Base-by-base conservation (phyloP, 2,329 filamentous ascomycete genomes). In the Amauroascus verrucosus region DNA sequence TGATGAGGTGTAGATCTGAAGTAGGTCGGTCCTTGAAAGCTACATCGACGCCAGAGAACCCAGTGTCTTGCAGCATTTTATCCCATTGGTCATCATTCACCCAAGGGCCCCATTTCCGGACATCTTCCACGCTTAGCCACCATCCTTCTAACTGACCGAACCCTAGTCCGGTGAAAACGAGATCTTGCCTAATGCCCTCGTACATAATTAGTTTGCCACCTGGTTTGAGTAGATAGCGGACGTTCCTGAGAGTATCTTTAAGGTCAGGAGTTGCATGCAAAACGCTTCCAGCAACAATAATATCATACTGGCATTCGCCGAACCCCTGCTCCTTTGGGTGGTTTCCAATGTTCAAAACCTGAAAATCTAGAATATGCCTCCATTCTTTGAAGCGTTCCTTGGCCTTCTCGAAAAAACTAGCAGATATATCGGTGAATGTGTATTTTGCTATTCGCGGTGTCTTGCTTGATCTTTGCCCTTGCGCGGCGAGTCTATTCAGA, bases 131-230 rank as follows among this genome's bases (percentile, higher is more conserved):
- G 11, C 58, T 54, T 4, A 60, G 50, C 64, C 63, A 65, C 62
- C 62, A 65, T 2, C 59, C 61, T 41, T 60, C 54, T 2, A 65
- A 48, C 5, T 58, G 38, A 22, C 60, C 59, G 30, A 60, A 57
- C 4, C 52, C 48, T 20, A 62, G 43, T 30, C 55, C 53, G 6
- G 54, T 47, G 30, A 48, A 50, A 5, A 59, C 49, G 14, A 62
- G 38, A 9, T 59, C 49, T 7, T 49, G 47, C 4, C 58, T 55
- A 6, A 61, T 67, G 1, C 67, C 56, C 53, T 78, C 75, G 2
- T 71, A 51, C 1, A 75, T 38, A 2, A 76, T 37, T 0, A 78
- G 61, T 40, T 70, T 69, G 0, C 74, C 75, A 2, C 72, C 74
- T 0, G 75, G 70, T 51, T 68, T 71, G 5, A 75, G 58, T 0